Percentiles rank a stretch among this genome's conserved stretches.
phyloP scores from a whole-genome alignment of 1,284 basidiomycete species.

The Coniophora puteana region DNA sequence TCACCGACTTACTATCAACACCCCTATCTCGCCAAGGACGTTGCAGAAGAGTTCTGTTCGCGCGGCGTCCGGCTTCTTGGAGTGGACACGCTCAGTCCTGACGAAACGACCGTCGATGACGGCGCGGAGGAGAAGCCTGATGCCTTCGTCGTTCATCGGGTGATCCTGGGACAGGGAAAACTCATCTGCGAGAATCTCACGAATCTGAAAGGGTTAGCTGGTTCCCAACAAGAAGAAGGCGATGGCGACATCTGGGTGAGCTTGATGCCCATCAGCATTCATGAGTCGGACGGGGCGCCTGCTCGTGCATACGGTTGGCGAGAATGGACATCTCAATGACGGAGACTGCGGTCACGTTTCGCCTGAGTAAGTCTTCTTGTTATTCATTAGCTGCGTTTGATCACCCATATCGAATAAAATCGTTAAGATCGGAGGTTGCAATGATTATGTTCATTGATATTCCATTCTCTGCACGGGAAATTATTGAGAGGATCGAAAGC shows the following conservation, averaged over 20 bases:
- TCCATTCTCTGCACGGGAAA: no score
- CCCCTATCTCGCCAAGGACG: constrained; percentile 55
- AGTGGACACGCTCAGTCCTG: constrained; percentile 61
- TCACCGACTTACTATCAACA: constrained; percentile 52
- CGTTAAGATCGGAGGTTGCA: no score
- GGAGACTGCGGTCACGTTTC: no score
- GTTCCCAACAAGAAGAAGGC: constrained; percentile 1
- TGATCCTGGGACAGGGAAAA: constrained; percentile 50
- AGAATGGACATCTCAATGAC: constrained; percentile 3
- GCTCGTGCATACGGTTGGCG: constrained; percentile 59
- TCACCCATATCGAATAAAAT: no score
- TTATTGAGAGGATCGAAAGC: no score
- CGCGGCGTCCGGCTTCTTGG: constrained; percentile 54
- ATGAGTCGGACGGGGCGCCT: constrained; percentile 61
- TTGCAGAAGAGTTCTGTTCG: constrained; percentile 44
- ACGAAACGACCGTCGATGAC: constrained; percentile 43
- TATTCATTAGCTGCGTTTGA: no score
- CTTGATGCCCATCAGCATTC: constrained; percentile 53
- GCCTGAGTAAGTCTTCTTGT: no score
- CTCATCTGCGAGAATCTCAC: constrained; percentile 69
- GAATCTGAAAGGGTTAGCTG: constrained; percentile 38
- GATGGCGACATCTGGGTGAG: constrained; percentile 44
- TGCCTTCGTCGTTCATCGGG: constrained; percentile 46
- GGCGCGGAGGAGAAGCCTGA: constrained; percentile 5
- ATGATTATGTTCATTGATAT: no score